A percentile compares a stretch with the other conserved stretches of the same genome.
phyloP scores from a whole-genome alignment of 352 stramenopile species.

The Phytophthora capsici region DNA sequence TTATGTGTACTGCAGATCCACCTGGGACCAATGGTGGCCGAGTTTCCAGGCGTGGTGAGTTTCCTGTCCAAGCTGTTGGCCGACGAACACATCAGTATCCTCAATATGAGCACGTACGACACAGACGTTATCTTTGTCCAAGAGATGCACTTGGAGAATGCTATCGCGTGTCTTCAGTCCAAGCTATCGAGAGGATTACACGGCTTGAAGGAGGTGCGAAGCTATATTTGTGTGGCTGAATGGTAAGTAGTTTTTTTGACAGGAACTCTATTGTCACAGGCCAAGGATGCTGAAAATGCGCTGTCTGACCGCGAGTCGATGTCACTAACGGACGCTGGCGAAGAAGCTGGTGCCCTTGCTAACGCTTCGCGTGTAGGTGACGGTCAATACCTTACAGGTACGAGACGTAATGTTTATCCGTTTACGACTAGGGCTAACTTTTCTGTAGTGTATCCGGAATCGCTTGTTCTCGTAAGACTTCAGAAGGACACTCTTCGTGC shows the following conservation, averaged over 20 bases:
- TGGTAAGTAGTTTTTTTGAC: not conserved
- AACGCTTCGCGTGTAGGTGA: conserved; percentile 56
- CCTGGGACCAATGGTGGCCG: conserved; percentile 83
- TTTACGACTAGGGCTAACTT: not conserved
- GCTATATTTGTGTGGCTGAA: not conserved
- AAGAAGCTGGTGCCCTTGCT: conserved; percentile 10
- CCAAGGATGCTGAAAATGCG: conserved; percentile 63
- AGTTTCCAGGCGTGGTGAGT: conserved; percentile 86
- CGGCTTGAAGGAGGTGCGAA: conserved; percentile 75
- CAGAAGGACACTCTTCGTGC: conserved; percentile 76
- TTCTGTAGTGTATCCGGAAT: conserved; percentile 72
- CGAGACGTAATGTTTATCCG: not conserved
- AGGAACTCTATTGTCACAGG: conserved; percentile 25
- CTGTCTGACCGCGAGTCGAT: conserved; percentile 31
- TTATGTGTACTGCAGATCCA: conserved; percentile 77
- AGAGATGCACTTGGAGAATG: conserved; percentile 66
- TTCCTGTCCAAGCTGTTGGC: conserved; percentile 87
- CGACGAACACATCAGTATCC: conserved; percentile 87
- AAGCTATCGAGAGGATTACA: conserved; percentile 83
- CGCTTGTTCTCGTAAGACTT: conserved; percentile 77
- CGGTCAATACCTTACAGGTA: conserved; percentile 81
- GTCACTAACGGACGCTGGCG: conserved; percentile 26
- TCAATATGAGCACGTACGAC: conserved; percentile 92
- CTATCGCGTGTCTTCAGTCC: conserved; percentile 74
- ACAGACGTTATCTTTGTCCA: conserved; percentile 91